phyloP scores from a whole-genome alignment of 345 rosid genomes.

The Geranium rotundifolium region DNA sequence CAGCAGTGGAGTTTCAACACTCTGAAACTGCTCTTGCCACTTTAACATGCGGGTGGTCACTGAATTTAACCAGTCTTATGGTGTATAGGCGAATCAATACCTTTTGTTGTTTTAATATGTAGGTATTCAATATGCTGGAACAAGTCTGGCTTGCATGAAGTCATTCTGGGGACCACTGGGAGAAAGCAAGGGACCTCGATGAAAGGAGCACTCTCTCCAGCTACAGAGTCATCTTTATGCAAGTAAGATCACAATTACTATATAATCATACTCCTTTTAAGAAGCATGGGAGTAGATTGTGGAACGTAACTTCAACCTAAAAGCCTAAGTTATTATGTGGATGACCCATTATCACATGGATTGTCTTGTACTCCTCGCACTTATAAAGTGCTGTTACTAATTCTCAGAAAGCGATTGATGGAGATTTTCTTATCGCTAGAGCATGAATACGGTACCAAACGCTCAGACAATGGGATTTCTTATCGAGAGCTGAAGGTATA shows the following conservation, averaged over 20 bases:
- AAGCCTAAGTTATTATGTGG: background rate
- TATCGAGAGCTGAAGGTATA: constrained; percentile 77
- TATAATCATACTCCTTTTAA: background rate
- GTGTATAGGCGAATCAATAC: background rate
- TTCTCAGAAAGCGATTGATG: constrained; percentile 45
- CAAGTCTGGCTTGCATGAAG: constrained; percentile 77
- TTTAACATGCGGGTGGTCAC: constrained; percentile 75
- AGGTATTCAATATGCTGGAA: constrained; percentile 94
- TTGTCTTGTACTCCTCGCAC: too few relatives aligned
- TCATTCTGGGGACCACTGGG: constrained; percentile 82
- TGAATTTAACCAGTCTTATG: background rate
- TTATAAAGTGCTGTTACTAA: background rate
- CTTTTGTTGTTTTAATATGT: constrained; percentile 10
- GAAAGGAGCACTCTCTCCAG: constrained; percentile 66
- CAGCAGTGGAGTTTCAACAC: constrained; percentile 78
- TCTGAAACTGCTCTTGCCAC: constrained; percentile 67
- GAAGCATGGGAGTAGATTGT: background rate
- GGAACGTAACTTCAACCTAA: background rate
- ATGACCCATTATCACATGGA: too few relatives aligned
- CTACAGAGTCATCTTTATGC: constrained; percentile 75
- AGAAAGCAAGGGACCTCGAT: constrained; percentile 93
- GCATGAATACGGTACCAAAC: constrained; percentile 17
- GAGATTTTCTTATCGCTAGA: constrained; percentile 35
- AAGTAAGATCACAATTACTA: constrained; percentile 41
- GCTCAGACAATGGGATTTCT: constrained; percentile 19